These are phyloP conservation scores for Didymella glomerata DNA, from an alignment of 2,329 filamentous ascomycete genomes.

Conservation along the genomic window DNA sequence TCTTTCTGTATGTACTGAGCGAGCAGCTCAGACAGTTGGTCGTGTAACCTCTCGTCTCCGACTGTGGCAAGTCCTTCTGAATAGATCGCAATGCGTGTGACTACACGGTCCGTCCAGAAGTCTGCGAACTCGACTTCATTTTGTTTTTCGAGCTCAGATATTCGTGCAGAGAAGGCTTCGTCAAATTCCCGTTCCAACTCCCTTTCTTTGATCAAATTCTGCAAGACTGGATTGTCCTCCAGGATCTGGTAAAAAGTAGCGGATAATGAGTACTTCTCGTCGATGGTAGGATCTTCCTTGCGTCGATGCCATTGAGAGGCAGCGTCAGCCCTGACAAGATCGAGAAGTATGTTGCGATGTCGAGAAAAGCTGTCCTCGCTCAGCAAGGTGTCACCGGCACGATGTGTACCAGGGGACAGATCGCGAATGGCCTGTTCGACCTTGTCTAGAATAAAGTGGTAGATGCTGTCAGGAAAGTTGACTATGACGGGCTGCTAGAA, in stretches of 20 bases:
- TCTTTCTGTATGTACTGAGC: constrained; percentile 43
- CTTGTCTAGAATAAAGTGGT: constrained; percentile 17
- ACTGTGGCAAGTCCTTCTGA: constrained; percentile 34
- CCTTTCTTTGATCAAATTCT: constrained; percentile 31
- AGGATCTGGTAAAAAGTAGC: constrained; percentile 26
- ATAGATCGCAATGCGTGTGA: constrained; percentile 39
- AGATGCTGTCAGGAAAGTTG: constrained; percentile 25
- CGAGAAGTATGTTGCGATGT: constrained; percentile 27
- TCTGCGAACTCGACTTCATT: constrained; percentile 42
- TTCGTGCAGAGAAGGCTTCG: constrained; percentile 34
- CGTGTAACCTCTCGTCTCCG: constrained; percentile 42
- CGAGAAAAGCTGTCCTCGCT: constrained; percentile 22
- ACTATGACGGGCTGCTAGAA: constrained; percentile 13
- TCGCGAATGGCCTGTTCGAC: constrained; percentile 25
- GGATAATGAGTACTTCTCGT: constrained; percentile 36
- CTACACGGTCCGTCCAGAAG: constrained; percentile 47
- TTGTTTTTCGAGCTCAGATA: constrained; percentile 38
- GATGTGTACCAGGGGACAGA: constrained; percentile 17
- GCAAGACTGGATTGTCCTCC: constrained; percentile 18
- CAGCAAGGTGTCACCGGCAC: constrained; percentile 31
- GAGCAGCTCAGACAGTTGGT: constrained; percentile 48
- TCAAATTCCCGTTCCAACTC: constrained; percentile 32
- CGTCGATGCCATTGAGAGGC: constrained; percentile 35
- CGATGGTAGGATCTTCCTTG: constrained; percentile 29
- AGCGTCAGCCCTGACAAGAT: constrained; percentile 33